Evolutionary conservation across 2,329 filamentous ascomycete species (phyloP), one percentile per base, ranked within the genome.

Genomic region (Beauveria varroae): DNA sequence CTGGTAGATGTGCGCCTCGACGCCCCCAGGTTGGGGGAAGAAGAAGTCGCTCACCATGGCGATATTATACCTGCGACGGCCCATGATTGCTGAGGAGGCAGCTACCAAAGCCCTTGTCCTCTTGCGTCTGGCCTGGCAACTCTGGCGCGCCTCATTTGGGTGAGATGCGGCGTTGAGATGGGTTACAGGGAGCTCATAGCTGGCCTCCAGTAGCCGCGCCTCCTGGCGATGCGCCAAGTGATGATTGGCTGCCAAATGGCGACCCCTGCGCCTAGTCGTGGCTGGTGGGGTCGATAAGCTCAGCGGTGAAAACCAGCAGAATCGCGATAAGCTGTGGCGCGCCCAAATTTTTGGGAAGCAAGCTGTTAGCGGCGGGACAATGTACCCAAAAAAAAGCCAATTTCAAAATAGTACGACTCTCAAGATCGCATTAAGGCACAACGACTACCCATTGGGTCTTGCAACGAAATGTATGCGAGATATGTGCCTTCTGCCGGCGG

Each of bases 21-120:
- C 86, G 68, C 95, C 95, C 71, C 95, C 93, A 57, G 95, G 93
- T 71, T 98, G 93, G 16, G 95, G 95, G 73, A 96, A 99, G 86
- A 99, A 99, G 83, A 96, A 97, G 81, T 99, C 95, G 83, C 93
- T 93, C 74, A 97, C 90, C 95, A 99, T 99, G 65, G 85, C 86
- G 76, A 88, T 88, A 70, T 86, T 87, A 74, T 87, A 88, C 37
- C 81, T 84, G 65, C 79, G 79, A 67, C 78, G 81, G 67, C 79
- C 74, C 76, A 82, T 84, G 60, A 6, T 67, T 75, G 73, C 58
- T 54, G 30, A 41, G 63, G 37, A 50, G 7, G 34, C 28, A 30
- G 61, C 57, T 58, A 44, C 30, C 37, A 24, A 49, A 34, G 18
- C 54, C n/a, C 43, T 34, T 44, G 16, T 50, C 9, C 1, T 56